These are phyloP conservation scores for Monilinia vaccinii-corymbosi DNA, from an alignment of 2,329 filamentous ascomycete genomes.

Conservation along the genomic window DNA sequence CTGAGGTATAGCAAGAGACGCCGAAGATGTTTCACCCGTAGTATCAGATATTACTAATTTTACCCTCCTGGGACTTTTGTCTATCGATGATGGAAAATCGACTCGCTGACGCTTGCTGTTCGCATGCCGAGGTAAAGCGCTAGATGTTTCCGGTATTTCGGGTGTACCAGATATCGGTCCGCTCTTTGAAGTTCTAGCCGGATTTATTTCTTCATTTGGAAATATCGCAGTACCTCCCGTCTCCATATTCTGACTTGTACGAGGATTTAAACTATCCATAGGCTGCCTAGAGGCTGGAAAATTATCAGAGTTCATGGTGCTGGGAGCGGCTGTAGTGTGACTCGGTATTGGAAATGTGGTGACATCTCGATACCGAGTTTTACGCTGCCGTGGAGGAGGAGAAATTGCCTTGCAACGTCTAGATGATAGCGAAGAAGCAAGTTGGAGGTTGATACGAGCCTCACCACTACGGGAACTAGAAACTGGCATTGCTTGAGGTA, in stretches of 20 bases:
- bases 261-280: background rate
- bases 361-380: background rate
- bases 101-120: background rate
- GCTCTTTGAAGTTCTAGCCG: background rate
- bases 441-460: background rate
- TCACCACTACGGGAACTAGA: background rate
- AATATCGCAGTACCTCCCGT: background rate
- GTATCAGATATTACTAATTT: slow-evolving; percentile 1
- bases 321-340: too few relatives aligned
- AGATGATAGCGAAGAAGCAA: background rate
- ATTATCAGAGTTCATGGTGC: background rate
- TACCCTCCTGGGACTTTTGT: background rate
- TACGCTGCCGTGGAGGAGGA: background rate
- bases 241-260: background rate
- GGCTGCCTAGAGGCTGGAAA: background rate
- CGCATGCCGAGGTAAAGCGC: background rate
- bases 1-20: background rate
- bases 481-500: background rate
- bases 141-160: background rate
- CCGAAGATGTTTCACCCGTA: background rate
- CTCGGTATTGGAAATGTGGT: background rate
- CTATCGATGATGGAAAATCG: background rate
- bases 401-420: background rate
- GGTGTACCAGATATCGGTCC: background rate
- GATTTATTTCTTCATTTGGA: background rate